Evolutionary conservation across 768 basidiomycete genomes (phyloP), one percentile per base, ranked within the genome.

Genomic region (Brasilioporus rufonigricans): DNA sequence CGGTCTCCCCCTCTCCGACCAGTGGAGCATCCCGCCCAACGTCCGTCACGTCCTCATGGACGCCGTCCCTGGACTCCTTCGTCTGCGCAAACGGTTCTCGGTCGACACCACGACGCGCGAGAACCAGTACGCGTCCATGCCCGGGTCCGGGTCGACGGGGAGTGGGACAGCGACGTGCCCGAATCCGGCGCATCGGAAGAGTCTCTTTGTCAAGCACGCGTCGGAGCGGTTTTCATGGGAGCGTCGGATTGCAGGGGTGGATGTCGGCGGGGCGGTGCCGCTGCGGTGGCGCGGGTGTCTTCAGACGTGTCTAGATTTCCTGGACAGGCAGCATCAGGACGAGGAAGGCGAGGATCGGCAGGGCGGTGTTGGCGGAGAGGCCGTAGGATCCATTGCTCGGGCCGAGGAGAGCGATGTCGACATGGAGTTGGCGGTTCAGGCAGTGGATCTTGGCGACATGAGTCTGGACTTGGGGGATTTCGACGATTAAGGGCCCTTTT

Each of bases 141-240:
- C 33, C 11, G 31, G 21, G 21, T 36, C 21, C 1, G 18, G 32
- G 7, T 3, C 44, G 10, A 24, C 19, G 7, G 32, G 45, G 31
- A 21, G 58, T 11, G 53, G 35, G 3, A 44, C 46, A 18, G 79
- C 80, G 5, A 72, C 75, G 7, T 85, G 83, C 56, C 77, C 82
- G 23, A 68, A 47, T 50, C 83, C 76, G 46, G 59, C 56, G 18
- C 68, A 64, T 18, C 39, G 31, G 19, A 63, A 60, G 0, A 58
- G 65, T 0, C 65, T 83, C 13, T 89, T 87, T 52, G 76, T 86
- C 7, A 69, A 60, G 23, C 83, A 79, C 44, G 79, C 77, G 4
- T 86, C 87, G 62, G 81, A 86, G 68, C 73, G 85, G 52, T 80
- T 76, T 55, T 81, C 84, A 4, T 91, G 89, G 89, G 85, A 85